These are phyloP conservation scores for Ustilago nuda DNA, from an alignment of 1,284 basidiomycete genomes.

Conservation along the genomic window DNA sequence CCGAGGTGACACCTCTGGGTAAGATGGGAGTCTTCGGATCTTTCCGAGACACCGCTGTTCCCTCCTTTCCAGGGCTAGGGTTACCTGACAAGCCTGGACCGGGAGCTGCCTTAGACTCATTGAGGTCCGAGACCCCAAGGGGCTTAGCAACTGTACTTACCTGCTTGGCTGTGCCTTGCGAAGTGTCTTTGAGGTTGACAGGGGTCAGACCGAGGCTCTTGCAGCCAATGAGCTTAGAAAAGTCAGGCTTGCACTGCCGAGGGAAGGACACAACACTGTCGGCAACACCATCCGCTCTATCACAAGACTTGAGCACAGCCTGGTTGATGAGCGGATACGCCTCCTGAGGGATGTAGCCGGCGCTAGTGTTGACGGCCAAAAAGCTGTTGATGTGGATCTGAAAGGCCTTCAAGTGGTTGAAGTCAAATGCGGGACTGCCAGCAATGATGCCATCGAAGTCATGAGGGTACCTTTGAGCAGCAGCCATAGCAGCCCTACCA, in stretches of 20 bases:
- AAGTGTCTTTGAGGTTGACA: not conserved
- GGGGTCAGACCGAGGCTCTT: slow-evolving; percentile 12
- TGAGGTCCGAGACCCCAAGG: not conserved
- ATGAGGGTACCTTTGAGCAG: slow-evolving; percentile 39
- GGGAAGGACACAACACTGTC: slow-evolving; percentile 45
- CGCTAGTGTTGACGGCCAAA: slow-evolving; percentile 22
- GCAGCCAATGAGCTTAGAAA: slow-evolving; percentile 30
- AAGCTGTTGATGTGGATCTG: slow-evolving; percentile 52
- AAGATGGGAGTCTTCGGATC: slow-evolving; percentile 7
- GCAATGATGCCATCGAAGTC: slow-evolving; percentile 55
- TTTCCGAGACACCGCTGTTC: not conserved
- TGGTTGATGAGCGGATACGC: slow-evolving; percentile 36
- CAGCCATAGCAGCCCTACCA: slow-evolving; percentile 46
- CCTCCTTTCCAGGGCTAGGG: not conserved
- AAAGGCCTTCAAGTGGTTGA: slow-evolving; percentile 47
- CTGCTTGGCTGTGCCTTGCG: not conserved
- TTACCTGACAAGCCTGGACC: not conserved
- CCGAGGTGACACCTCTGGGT: slow-evolving; percentile 10
- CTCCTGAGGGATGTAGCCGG: slow-evolving; percentile 24
- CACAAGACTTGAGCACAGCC: slow-evolving; percentile 42
- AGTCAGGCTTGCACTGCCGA: slow-evolving; percentile 38
- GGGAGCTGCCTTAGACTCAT: not conserved
- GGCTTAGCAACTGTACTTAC: not conserved
- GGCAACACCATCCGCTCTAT: slow-evolving; percentile 41
- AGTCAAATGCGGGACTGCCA: slow-evolving; percentile 48